Conservation (phyloP, 352 stramenopile genomes). For the Plasmopara viticola region DNA sequence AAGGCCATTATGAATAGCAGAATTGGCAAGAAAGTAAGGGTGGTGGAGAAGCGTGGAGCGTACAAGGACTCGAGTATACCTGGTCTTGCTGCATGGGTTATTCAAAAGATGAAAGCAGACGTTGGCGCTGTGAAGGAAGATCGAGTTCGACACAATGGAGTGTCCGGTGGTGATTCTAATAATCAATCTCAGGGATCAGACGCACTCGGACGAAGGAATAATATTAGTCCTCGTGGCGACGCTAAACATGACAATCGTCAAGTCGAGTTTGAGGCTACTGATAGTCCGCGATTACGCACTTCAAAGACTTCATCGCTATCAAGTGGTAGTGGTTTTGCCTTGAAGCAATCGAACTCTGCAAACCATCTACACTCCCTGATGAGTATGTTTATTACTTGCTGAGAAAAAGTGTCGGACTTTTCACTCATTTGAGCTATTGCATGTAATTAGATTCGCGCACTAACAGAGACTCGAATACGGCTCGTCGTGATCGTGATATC, state of each 20-base stretch:
- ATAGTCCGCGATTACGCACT: conserved; percentile 12
- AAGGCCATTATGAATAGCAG: conserved; percentile 35
- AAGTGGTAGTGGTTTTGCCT: conserved; percentile 10
- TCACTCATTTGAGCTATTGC: conserved; percentile 10
- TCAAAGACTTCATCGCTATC: conserved; percentile 4
- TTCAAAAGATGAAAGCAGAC: conserved; percentile 49
- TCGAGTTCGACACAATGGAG: conserved; percentile 9
- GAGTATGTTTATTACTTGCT: conserved; percentile 24
- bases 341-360: conserved; percentile 50
- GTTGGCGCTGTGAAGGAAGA: conserved; percentile 15
- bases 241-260: conserved; percentile 8
- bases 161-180: conserved; percentile 7
- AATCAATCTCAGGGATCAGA: conserved; percentile 6
- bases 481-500: conserved; percentile 28
- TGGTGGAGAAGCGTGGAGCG: conserved; percentile 29
- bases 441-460: conserved; percentile 23
- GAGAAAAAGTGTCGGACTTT: background rate
- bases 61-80: conserved; percentile 27
- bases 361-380: conserved; percentile 54
- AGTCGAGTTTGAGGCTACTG: conserved; percentile 2
- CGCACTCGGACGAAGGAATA: conserved; percentile 7
- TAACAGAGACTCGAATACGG: conserved; percentile 14
- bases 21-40: conserved; percentile 46
- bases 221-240: background rate
- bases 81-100: conserved; percentile 44